Percentiles rank a stretch among this genome's conserved stretches.
phyloP scores from a whole-genome alignment of 2,329 filamentous ascomycete species.

The Talaromyces sp. region DNA sequence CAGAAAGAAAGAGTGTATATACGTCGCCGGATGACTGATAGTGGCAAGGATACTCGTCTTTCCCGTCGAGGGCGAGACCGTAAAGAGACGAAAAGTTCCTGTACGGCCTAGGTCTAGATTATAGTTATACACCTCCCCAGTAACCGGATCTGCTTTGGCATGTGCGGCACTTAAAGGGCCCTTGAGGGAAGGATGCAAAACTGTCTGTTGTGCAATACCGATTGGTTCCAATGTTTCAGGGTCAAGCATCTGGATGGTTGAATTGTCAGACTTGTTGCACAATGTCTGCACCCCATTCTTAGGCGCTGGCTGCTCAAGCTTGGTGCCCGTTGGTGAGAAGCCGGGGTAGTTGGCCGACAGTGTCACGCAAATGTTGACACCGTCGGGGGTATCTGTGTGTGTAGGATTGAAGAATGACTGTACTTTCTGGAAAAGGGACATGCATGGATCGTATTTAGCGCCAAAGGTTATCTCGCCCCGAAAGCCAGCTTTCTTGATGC shows the following conservation, averaged over 20 bases:
- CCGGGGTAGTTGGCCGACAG: constrained; percentile 62
- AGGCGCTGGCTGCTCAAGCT: constrained; percentile 13
- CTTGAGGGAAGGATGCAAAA: constrained; percentile 62
- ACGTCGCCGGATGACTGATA: constrained; percentile 56
- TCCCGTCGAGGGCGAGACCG: constrained; percentile 57
- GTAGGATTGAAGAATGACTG: constrained; percentile 54
- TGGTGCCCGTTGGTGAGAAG: constrained; percentile 29
- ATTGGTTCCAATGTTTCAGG: constrained; percentile 68
- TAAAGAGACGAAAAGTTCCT: constrained; percentile 63
- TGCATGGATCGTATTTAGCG: constrained; percentile 67
- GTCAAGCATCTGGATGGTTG: constrained; percentile 57
- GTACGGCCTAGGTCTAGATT: constrained; percentile 65
- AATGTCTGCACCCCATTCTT: constrained; percentile 45
- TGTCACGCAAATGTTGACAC: constrained; percentile 60
- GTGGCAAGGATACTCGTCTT: constrained; percentile 66
- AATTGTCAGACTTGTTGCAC: constrained; percentile 57
- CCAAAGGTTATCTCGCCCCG: constrained; percentile 60
- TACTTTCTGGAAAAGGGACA: constrained; percentile 66
- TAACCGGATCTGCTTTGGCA: constrained; percentile 63
- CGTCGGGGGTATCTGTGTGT: constrained; percentile 24
- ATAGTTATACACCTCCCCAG: constrained; percentile 74
- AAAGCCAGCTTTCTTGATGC: constrained; percentile 57
- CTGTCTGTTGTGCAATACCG: constrained; percentile 54
- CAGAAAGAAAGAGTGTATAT: constrained; percentile 79
- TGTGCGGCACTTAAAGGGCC: constrained; percentile 67